A percentile compares a stretch with the other conserved stretches of the same genome.
These are phyloP conservation scores for Angomonas deanei DNA, from an alignment of 208 protist genomes.

Conservation along the genomic window DNA sequence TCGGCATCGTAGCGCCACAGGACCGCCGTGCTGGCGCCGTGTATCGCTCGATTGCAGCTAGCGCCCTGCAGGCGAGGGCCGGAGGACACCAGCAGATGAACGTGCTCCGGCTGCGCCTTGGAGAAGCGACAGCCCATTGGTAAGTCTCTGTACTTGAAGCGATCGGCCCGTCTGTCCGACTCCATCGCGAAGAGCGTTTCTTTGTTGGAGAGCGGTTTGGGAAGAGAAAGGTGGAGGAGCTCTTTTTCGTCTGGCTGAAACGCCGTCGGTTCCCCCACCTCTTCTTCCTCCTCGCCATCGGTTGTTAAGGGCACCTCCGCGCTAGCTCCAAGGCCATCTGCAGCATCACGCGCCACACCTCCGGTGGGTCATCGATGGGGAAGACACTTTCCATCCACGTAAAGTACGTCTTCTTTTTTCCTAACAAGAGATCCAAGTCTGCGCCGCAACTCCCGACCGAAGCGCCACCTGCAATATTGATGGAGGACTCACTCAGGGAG, in stretches of 20 bases:
- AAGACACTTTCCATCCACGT: conserved; percentile 68
- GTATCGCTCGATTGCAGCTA: conserved; percentile 22
- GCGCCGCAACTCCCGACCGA: neutral
- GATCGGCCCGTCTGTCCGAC: neutral
- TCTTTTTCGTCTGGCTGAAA: neutral
- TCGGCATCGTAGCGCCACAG: conserved; percentile 54
- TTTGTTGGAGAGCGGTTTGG: neutral
- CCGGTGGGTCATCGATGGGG: conserved; percentile 41
- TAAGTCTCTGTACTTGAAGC: neutral
- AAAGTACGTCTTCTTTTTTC: conserved; percentile 8
- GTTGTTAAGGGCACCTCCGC: conserved; percentile 10
- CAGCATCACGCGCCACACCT: conserved; percentile 62
- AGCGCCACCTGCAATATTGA: neutral
- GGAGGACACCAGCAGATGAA: conserved; percentile 23
- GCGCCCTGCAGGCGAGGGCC: conserved; percentile 26
- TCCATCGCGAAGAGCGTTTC: neutral
- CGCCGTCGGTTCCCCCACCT: conserved; percentile 3
- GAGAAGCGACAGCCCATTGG: conserved; percentile 27
- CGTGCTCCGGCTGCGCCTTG: conserved; percentile 20
- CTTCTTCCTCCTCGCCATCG: neutral
- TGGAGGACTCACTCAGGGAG: neutral
- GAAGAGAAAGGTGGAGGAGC: conserved; percentile 17
- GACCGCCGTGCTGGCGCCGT: conserved; percentile 19
- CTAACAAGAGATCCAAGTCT: neutral
- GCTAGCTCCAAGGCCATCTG: conserved; percentile 42